phyloP scores from a whole-genome alignment of 2,329 filamentous ascomycete species.

The Calonectria ilicicola region DNA sequence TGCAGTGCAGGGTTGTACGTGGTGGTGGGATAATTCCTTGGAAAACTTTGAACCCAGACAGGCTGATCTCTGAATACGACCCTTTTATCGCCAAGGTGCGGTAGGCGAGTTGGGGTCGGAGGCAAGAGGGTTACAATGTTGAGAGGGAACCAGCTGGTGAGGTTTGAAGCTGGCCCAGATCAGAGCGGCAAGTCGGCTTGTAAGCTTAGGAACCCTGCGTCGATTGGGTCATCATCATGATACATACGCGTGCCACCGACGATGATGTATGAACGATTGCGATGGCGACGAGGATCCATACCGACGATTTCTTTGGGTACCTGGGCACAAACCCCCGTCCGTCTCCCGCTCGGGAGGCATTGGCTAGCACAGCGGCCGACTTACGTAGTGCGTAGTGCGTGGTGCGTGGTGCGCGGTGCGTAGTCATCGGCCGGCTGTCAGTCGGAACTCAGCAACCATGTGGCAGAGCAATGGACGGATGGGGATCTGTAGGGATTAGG shows the following conservation, averaged over 20 bases:
- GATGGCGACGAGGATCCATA: constrained; percentile 13
- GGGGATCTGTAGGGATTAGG: constrained; percentile 33
- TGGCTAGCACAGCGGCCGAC: constrained; percentile 6
- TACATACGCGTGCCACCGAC: constrained; percentile 10
- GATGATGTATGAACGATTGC: constrained; percentile 2
- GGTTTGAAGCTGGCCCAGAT: constrained; percentile 1
- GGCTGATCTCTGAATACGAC: constrained; percentile 33
- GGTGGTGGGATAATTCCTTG: constrained; percentile 32
- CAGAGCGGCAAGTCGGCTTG: background rate
- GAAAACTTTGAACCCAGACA: constrained; percentile 18
- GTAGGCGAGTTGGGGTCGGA: constrained; percentile 15
- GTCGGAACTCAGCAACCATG: constrained; percentile 14
- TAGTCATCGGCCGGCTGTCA: constrained; percentile 11
- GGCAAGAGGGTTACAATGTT: constrained; percentile 12
- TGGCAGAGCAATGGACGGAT: constrained; percentile 32
- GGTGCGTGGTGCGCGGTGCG: background rate
- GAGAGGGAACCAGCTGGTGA: constrained; percentile 9
- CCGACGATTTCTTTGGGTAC: background rate
- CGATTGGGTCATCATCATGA: constrained; percentile 19
- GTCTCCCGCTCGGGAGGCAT: background rate
- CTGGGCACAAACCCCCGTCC: background rate
- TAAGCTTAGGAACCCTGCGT: constrained; percentile 14
- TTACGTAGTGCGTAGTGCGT: constrained; percentile 13
- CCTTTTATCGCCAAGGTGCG: constrained; percentile 27
- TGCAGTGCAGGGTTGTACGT: constrained; percentile 30